Evolutionary conservation across 441 rosid species (phyloP).

Genomic region (Oxalis stricta): DNA sequence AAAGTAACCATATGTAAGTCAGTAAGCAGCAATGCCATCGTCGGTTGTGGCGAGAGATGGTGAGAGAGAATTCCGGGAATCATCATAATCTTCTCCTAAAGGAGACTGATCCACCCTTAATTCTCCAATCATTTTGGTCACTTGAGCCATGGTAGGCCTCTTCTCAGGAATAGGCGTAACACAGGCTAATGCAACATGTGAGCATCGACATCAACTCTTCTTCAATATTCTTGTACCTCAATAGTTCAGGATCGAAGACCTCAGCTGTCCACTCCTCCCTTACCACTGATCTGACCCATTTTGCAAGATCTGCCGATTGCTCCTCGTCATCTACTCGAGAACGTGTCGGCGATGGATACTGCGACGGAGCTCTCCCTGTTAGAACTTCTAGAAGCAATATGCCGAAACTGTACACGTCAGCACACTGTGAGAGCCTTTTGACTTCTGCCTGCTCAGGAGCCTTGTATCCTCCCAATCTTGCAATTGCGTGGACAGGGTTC

Average conservation of each 20-base stretch:
- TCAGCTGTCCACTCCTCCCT: constrained; percentile 95
- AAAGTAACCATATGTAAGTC: constrained; percentile 2
- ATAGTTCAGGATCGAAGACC: constrained; percentile 82
- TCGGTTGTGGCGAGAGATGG: constrained; percentile 85
- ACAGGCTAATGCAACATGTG: constrained; percentile 75
- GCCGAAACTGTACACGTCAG: constrained; percentile 85
- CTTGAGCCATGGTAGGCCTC: constrained; percentile 73
- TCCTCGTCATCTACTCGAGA: constrained; percentile 47
- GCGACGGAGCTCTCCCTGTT: constrained; percentile 73
- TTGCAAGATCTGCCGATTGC: constrained; percentile 58
- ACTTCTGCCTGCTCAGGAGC: constrained; percentile 83
- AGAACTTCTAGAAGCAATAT: constrained; percentile 72
- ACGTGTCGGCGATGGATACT: constrained; percentile 50
- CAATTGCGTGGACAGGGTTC: constrained; percentile 74
- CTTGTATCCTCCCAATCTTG: constrained; percentile 73
- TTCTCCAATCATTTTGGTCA: constrained; percentile 77
- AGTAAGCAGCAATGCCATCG: constrained; percentile 39
- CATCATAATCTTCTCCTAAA: constrained; percentile 78
- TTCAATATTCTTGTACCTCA: constrained; percentile 89
- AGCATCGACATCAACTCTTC: constrained; percentile 87
- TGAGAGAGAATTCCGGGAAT: constrained; percentile 75
- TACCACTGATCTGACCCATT: constrained; percentile 82
- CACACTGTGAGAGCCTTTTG: constrained; percentile 69
- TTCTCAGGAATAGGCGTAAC: constrained; percentile 64
- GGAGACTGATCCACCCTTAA: constrained; percentile 92